These are phyloP conservation scores for Aulographum hederae DNA, from an alignment of 2,329 filamentous ascomycete species.

Conservation along the genomic window DNA sequence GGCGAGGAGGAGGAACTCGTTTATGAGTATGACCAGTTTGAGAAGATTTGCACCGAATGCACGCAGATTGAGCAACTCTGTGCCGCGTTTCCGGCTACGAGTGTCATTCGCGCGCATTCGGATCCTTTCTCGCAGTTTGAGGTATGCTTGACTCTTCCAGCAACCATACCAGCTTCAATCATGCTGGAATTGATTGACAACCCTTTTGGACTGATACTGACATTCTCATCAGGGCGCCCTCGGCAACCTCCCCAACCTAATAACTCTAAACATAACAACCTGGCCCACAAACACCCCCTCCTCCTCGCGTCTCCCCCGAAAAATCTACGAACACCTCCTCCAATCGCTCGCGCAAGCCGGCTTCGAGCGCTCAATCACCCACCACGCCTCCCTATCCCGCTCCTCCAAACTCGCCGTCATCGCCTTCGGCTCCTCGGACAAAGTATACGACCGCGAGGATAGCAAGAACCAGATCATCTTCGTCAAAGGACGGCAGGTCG, in stretches of 20 bases:
- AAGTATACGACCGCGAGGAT: conserved; percentile 28
- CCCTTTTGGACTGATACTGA: too few relatives aligned
- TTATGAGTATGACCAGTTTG: conserved; percentile 24
- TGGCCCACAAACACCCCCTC: conserved; percentile 27
- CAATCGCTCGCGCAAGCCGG: conserved; percentile 18
- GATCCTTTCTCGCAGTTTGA: too few relatives aligned
- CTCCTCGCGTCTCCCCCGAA: conserved; percentile 20
- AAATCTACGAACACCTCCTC: conserved; percentile 27
- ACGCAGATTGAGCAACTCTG: conserved; percentile 24
- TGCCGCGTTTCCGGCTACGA: conserved; percentile 27
- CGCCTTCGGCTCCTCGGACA: conserved; percentile 27
- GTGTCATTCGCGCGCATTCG: too few relatives aligned
- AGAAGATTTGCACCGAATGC: conserved; percentile 26
- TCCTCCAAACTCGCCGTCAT: conserved; percentile 23
- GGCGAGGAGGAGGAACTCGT: conserved; percentile 25
- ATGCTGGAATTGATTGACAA: too few relatives aligned
- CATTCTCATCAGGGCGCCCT: background rate
- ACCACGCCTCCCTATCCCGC: conserved; percentile 4
- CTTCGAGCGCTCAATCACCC: conserved; percentile 13
- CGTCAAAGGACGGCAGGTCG: conserved; percentile 22
- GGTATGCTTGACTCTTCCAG: too few relatives aligned
- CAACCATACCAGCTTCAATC: too few relatives aligned
- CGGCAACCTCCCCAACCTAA: conserved; percentile 17
- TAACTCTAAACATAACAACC: conserved; percentile 28
- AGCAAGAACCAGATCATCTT: conserved; percentile 27